Conservation (phyloP, 2,329 filamentous ascomycete genomes). For the Neonectria ditissima region DNA sequence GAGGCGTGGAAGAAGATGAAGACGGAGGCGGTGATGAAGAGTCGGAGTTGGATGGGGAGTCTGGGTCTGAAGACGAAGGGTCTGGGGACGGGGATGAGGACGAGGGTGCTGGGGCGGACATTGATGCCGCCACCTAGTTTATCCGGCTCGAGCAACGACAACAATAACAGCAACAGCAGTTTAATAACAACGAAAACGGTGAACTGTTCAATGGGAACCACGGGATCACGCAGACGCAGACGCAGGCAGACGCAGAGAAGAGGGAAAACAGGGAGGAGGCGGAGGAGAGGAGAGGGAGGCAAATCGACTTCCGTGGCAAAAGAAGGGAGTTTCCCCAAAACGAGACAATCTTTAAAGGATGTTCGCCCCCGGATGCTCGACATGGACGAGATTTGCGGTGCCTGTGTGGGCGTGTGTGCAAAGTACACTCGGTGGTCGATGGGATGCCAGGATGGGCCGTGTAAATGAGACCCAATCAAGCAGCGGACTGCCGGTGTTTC, state of each 20-base stretch:
- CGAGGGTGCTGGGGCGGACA: slow-evolving; percentile 30
- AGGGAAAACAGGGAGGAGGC: slow-evolving; percentile 8
- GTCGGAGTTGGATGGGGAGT: slow-evolving; percentile 29
- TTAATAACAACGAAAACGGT: too few species aligned
- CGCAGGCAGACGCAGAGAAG: slow-evolving; percentile 2
- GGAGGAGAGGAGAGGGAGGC: slow-evolving; percentile 9
- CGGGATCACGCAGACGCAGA: slow-evolving; percentile 13
- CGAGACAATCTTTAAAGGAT: slow-evolving; percentile 27
- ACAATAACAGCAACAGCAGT: slow-evolving; percentile 17
- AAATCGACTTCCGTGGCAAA: slow-evolving; percentile 34
- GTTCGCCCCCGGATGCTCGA: slow-evolving; percentile 22
- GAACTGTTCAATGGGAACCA: slow-evolving; percentile 29
- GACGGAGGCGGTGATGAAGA: slow-evolving; percentile 19
- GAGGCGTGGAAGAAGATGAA: slow-evolving; percentile 30
- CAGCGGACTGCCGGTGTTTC: slow-evolving; percentile 38
- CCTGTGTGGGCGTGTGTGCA: slow-evolving; percentile 9
- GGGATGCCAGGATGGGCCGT: slow-evolving; percentile 30
- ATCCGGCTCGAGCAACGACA: background rate
- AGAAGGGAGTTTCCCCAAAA: slow-evolving; percentile 30
- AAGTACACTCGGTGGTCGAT: too few species aligned
- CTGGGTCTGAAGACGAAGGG: slow-evolving; percentile 20
- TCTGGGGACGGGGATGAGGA: slow-evolving; percentile 26
- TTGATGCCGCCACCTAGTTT: slow-evolving; percentile 32
- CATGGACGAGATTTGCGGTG: slow-evolving; percentile 20
- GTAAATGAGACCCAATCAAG: slow-evolving; percentile 25